Evolutionary conservation across 2,329 filamentous ascomycete species (phyloP), one percentile per base, ranked within the genome.

Genomic region (Aspergillus pseudoviridinutans): DNA sequence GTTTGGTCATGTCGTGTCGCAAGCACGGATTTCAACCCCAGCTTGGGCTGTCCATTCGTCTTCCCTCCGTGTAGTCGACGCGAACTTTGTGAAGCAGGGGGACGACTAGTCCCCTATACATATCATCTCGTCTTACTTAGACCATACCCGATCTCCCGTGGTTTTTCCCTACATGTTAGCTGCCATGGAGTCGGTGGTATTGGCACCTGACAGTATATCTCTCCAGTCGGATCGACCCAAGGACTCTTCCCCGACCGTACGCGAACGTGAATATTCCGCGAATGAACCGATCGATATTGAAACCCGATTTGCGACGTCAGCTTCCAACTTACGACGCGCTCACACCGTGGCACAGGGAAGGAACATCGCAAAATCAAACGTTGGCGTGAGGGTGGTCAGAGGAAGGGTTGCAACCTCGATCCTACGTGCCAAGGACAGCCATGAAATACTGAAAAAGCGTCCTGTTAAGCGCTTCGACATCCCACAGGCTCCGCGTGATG

Each of bases 401-500:
- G 65, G 71, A 32, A 68, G 66, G 56, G 64, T 64, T 49, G 66
- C 67, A 59, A 74, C 65, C 61, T 74, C 73, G 7, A 66, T 76
- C 17, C 64, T 75, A 52, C 76, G 72, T 38, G 68, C 74, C 51
- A 84, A 80, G 68, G 82, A 81, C 64, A 82, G 81, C 56, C 75
- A 77, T 53, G 86, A 87, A 55, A 67, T 76, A 38, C 66, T 79
- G 61, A 72, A 71, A 57, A 72, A 76, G 58, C 66, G 70, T 38
- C 72, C 75, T 4, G 65, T 69, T 41, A 74, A 73, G 60, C 71
- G 70, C 24, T 71, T 78, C 10, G 81, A 82, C 57, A 84, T 79
- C 68, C 78, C 77, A 24, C 64, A 66, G 65, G 76, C 79, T n/a
- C 80, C 83, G 10, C 62, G 66, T 53, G 87, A 90, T 67, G 82